Percentiles rank a stretch among this genome's conserved stretches.
phyloP scores from a whole-genome alignment of 2,329 filamentous ascomycete species.

The Harringtonia lauricola region DNA sequence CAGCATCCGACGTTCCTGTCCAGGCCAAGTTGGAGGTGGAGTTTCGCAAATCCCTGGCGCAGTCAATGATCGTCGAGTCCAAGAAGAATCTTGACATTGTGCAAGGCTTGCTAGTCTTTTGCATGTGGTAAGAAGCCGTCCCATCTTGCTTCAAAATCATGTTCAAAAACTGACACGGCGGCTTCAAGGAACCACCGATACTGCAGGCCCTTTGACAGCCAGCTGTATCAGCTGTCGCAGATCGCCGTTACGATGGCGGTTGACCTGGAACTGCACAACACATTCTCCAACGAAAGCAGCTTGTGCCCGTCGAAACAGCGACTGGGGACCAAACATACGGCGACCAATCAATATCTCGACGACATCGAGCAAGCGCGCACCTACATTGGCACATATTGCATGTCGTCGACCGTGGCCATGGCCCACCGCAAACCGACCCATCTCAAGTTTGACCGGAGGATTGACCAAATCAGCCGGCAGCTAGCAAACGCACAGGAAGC shows the following conservation, averaged over 20 bases:
- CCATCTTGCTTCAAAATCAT: background rate
- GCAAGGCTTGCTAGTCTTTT: slow-evolving; percentile 14
- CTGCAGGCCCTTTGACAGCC: slow-evolving; percentile 9
- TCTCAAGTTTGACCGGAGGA: slow-evolving; percentile 9
- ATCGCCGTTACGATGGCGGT: slow-evolving; percentile 12
- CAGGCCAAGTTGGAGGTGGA: slow-evolving; percentile 11
- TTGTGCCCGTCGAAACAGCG: background rate
- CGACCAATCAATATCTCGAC: slow-evolving; percentile 1
- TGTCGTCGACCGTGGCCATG: slow-evolving; percentile 12
- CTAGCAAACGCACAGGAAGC: slow-evolving; percentile 3
- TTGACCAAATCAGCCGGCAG: slow-evolving; percentile 10
- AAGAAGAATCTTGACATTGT: slow-evolving; percentile 11
- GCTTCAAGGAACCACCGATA: slow-evolving; percentile 11
- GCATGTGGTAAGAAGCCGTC: slow-evolving; percentile 9
- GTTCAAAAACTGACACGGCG: background rate
- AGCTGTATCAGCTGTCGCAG: slow-evolving; percentile 14
- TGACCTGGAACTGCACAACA: slow-evolving; percentile 10
- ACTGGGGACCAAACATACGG: background rate
- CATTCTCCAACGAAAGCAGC: background rate
- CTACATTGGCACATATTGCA: slow-evolving; percentile 11
- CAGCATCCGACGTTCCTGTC: slow-evolving; percentile 3
- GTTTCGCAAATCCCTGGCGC: slow-evolving; percentile 12
- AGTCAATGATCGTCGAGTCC: slow-evolving; percentile 12
- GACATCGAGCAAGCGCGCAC: slow-evolving; percentile 12
- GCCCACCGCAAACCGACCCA: slow-evolving; percentile 12